Evolutionary conservation across 768 basidiomycete species (phyloP), one percentile per base, ranked within the genome.

Genomic region (Agrocybe pediades): DNA sequence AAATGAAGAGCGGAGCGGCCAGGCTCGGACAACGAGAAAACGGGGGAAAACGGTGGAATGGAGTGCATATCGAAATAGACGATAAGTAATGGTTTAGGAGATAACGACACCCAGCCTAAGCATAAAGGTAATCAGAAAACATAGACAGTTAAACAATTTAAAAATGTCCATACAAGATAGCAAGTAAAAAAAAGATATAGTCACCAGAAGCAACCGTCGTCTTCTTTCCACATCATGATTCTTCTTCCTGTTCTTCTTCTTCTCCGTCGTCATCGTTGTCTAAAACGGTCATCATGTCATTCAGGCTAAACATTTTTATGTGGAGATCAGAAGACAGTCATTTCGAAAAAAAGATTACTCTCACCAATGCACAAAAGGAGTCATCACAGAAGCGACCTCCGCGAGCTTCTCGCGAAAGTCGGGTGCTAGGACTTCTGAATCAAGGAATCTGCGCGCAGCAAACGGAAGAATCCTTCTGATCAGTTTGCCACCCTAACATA

Each of bases 281-380:
- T 16, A 71, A 71, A 9, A 87, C 62, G 1, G 84, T 86, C 76
- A 88, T 82, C 79, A 88, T 76, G 60, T 88, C 86, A 57, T 90
- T 90, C 51, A 90, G 63, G 61, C 88, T 90, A 54, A 56, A 17
- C 15, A 49, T 7, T 54, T 58, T 40, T 11, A n/a, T n/a, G n/a
- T 41, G 15, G 36, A 15, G 39, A 52, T 33, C 48, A 51, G 23
- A 9, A 17, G 36, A 21, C 33, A 17, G 33, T 2, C n/a, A n/a
- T 46, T 17, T 1, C 5, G 43, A 36, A 27, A 9, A 46, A 17
- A 29, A 11, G 26, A 17, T 23, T 42, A 36, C 27, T 36, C 81
- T 57, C 54, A 88, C 90, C 85, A 87, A 62, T 90, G 89, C 2
- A 95, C 88, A 52, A 97, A 86, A 0, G 93, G 94, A 46, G 74